These are phyloP conservation scores for Phalaenopsis hybrid DNA, from an alignment of 116 monocot species.

Conservation along the genomic window DNA sequence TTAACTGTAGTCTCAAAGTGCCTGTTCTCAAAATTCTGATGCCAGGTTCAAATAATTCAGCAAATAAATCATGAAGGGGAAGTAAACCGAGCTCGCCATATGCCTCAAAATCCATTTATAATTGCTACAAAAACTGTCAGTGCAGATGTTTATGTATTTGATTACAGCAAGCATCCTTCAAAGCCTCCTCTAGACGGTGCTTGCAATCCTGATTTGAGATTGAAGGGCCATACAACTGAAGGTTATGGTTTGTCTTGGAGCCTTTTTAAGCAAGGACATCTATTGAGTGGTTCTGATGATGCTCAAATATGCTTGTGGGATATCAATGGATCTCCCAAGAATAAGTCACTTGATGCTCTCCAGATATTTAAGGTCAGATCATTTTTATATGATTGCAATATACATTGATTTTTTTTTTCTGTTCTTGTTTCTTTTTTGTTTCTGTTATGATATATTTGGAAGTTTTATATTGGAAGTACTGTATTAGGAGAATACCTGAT, in stretches of 20 bases:
- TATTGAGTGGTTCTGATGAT: slow-evolving; percentile 96
- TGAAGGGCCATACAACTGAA: slow-evolving; percentile 87
- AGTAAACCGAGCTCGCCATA: slow-evolving; percentile 92
- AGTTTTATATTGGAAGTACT: not conserved
- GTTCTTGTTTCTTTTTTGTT: not conserved
- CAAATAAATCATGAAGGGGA: slow-evolving; percentile 99
- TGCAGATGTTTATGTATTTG: slow-evolving; percentile 95
- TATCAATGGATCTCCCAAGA: slow-evolving; percentile 73
- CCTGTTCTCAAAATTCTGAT: not conserved
- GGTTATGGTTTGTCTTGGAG: slow-evolving; percentile 99
- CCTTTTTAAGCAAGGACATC: slow-evolving; percentile 76
- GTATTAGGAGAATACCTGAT: not conserved
- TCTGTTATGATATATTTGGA: not conserved
- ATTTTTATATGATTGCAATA: slow-evolving; percentile 1
- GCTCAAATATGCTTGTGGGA: slow-evolving; percentile 99
- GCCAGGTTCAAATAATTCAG: slow-evolving; percentile 92
- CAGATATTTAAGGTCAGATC: slow-evolving; percentile 87
- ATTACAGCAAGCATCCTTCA: slow-evolving; percentile 95
- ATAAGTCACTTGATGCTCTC: slow-evolving; percentile 79
- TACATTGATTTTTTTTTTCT: not conserved
- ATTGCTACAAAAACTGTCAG: slow-evolving; percentile 96
- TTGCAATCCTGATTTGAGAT: slow-evolving; percentile 84
- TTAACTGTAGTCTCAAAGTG: not conserved
- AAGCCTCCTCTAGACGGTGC: slow-evolving; percentile 86
- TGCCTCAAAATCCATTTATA: slow-evolving; percentile 94